phyloP scores from a whole-genome alignment of 2,329 filamentous ascomycete species.

The Diplodia corticola region DNA sequence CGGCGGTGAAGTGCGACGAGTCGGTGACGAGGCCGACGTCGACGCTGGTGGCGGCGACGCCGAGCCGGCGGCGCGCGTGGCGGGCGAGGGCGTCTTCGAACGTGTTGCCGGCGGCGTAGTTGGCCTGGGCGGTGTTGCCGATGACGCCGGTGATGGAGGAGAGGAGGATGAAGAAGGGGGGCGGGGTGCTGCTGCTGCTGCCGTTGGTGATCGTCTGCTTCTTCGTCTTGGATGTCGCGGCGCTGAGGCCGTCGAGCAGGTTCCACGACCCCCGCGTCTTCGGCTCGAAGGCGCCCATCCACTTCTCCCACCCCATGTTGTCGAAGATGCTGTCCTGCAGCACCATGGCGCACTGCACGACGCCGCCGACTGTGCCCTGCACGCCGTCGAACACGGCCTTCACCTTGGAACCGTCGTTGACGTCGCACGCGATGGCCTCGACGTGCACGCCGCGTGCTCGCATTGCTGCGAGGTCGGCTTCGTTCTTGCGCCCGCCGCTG shows the following conservation, averaged over 20 bases:
- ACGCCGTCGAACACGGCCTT: not conserved
- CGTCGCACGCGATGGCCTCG: not conserved
- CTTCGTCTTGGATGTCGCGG: too few species aligned
- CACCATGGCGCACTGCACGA: constrained; percentile 33
- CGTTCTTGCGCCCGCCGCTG: not conserved
- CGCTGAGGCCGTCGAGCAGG: constrained; percentile 27
- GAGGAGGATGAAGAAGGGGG: constrained; percentile 26
- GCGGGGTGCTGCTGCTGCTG: constrained; percentile 21
- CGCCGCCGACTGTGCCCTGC: constrained; percentile 28
- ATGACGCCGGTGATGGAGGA: constrained; percentile 26
- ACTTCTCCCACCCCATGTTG: constrained; percentile 25
- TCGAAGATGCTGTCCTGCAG: constrained; percentile 23
- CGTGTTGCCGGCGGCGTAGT: constrained; percentile 33
- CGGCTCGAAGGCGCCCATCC: constrained; percentile 23
- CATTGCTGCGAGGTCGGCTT: not conserved
- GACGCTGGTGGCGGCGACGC: constrained; percentile 28
- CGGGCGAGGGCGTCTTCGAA: constrained; percentile 33
- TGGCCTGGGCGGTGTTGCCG: constrained; percentile 30
- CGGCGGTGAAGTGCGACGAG: not conserved
- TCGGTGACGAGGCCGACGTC: constrained; percentile 28
- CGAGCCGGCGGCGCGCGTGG: constrained; percentile 26
- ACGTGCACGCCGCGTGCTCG: not conserved
- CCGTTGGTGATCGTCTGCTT: too few species aligned
- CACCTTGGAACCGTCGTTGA: not conserved
- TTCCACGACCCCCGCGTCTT: constrained; percentile 34